These are phyloP conservation scores for Melanogaster broomeanus DNA, from an alignment of 768 basidiomycete genomes.

Conservation along the genomic window DNA sequence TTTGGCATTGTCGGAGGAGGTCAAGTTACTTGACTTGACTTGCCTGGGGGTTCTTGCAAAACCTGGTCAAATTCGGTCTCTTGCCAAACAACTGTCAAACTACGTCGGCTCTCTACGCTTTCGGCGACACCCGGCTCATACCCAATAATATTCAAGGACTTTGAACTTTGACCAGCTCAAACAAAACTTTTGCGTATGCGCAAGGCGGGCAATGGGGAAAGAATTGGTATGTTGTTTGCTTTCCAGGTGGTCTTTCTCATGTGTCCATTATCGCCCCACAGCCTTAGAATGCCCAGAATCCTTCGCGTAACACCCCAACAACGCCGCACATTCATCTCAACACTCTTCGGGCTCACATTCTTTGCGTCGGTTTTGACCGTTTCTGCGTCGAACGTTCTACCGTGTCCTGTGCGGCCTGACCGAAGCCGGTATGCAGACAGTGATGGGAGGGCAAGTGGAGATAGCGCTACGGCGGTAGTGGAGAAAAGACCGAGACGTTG, in stretches of 20 bases:
- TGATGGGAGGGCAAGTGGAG: slow-evolving; percentile 31
- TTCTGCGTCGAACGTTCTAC: slow-evolving; percentile 74
- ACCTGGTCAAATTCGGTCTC: neutral
- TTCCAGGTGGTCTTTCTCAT: slow-evolving; percentile 4
- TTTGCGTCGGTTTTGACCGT: slow-evolving; percentile 79
- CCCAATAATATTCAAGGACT: neutral
- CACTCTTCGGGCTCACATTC: slow-evolving; percentile 81
- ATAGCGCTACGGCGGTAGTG: slow-evolving; percentile 40
- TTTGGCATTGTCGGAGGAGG: slow-evolving; percentile 19
- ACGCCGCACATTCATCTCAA: slow-evolving; percentile 72
- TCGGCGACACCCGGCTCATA: slow-evolving; percentile 6
- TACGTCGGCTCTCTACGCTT: neutral
- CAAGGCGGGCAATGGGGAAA: slow-evolving; percentile 28
- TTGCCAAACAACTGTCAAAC: slow-evolving; percentile 27
- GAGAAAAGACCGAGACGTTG: slow-evolving; percentile 72
- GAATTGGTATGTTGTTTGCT: slow-evolving; percentile 14
- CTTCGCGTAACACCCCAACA: slow-evolving; percentile 57
- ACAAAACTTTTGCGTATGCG: neutral
- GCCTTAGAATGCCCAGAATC: slow-evolving; percentile 58
- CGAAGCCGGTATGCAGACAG: slow-evolving; percentile 62
- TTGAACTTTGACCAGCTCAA: neutral
- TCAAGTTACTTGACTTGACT: no score
- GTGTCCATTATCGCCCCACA: slow-evolving; percentile 58
- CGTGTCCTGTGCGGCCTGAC: slow-evolving; percentile 72
- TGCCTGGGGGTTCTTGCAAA: neutral